Evolutionary conservation across 148 eudicot genomes (phyloP).

Genomic region (Heliamphora exappendiculata): DNA sequence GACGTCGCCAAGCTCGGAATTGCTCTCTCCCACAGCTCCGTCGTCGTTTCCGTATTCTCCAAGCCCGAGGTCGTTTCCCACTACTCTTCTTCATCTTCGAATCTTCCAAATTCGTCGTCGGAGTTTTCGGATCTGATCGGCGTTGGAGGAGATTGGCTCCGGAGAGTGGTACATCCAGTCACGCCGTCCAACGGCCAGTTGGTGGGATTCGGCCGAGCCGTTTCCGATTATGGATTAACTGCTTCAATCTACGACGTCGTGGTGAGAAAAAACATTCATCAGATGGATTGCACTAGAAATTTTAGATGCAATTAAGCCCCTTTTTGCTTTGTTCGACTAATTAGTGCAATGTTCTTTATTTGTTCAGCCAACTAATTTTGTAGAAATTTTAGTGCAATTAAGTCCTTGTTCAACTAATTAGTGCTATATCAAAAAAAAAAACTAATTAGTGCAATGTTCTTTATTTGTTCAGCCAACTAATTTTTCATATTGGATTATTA

Average conservation of each 20-base stretch:
- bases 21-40: constrained; percentile 55
- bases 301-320: too few relatives aligned
- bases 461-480: too few relatives aligned
- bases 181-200: constrained; percentile 46
- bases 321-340: too few relatives aligned
- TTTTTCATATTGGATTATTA: too few relatives aligned
- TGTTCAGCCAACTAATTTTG: too few relatives aligned
- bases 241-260: constrained; percentile 80
- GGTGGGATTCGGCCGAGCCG: constrained; percentile 85
- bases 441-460: too few relatives aligned
- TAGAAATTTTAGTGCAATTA: too few relatives aligned
- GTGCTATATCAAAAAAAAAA: too few relatives aligned
- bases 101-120: neutral
- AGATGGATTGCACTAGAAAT: neutral
- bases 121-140: neutral
- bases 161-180: constrained; percentile 35
- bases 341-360: too few relatives aligned
- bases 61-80: constrained; percentile 17
- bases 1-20: constrained; percentile 48
- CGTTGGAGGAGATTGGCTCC: constrained; percentile 28
- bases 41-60: constrained; percentile 59
- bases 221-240: constrained; percentile 66
- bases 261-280: constrained; percentile 33
- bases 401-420: too few relatives aligned
- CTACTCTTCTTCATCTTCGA: constrained; percentile 7